Base-by-base conservation (phyloP, 2,329 filamentous ascomycete genomes). In the Neurospora sp. region DNA sequence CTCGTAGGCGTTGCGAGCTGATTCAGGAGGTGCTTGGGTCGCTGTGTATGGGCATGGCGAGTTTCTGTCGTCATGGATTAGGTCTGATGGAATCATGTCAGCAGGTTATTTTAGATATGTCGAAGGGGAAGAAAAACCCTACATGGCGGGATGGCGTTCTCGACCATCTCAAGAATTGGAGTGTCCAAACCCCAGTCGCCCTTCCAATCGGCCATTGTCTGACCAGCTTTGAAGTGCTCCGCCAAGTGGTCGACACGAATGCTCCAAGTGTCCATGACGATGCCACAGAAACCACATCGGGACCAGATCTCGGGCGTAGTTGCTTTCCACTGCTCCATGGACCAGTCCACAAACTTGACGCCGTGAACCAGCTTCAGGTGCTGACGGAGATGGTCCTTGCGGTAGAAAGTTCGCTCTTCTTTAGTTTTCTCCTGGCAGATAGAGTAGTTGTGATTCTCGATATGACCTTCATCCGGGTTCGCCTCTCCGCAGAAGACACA, bases 171-270 rank as follows among this genome's bases (percentile, higher is more conserved):
- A 74, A 89, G 81, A 58, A 90, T 84, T 42, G 86, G 84, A 38
- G 81, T 80, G 69, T 90, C 88, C 72, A 90, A 90, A 82, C 88
- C 88, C 87, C 88, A 90, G 78, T 89, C 88, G 81, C 88, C 88
- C 82, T 89, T 88, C 88, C 88, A 90, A 78, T 90, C 86, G 72
- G 85, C 86, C 88, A 90, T 90, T 75, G 85, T 87, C 73, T 85
- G 86, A 80, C 88, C 87, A 36, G 83, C 85, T 79, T 89, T 90
- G 81, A 90, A 90, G 78, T 90, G 88, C 73, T 89, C 87, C n/a
- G 88, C 88, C 46, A 90, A 79, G 75, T 90, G 88, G 74, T 90
- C 88, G 17, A 86, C 82, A 76, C 88, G 82, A 69, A 84, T 81
- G 10, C 83, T 84, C 88, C 88, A 90, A 66, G 84, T 87, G 74